Percentiles rank a stretch among this genome's conserved stretches.
Conservation (phyloP, 441 rosid species). For the Manihot esculenta region DNA sequence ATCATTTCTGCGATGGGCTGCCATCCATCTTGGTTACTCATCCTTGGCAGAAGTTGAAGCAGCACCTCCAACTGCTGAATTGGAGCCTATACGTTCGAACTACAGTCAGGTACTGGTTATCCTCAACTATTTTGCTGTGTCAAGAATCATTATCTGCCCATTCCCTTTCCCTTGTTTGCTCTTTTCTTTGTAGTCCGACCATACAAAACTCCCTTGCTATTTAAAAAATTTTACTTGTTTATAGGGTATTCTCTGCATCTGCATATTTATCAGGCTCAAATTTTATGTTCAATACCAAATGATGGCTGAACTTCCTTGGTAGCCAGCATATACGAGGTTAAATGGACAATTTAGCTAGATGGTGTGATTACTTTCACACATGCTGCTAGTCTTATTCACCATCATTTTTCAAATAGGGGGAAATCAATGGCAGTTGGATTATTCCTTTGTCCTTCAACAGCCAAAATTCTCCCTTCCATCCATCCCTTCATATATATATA, state of each 20-base stretch:
- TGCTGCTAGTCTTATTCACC: not conserved
- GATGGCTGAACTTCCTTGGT: not conserved
- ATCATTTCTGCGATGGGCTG: conserved; percentile 84
- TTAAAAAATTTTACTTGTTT: not conserved
- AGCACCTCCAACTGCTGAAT: conserved; percentile 97
- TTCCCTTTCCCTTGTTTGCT: too few species aligned
- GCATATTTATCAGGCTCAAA: too few species aligned
- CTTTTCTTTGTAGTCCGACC: not conserved
- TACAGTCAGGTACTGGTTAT: conserved; percentile 64
- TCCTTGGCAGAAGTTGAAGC: conserved; percentile 93
- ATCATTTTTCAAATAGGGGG: not conserved
- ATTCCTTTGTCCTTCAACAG: not conserved
- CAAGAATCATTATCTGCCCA: not conserved
- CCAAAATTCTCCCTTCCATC: not conserved
- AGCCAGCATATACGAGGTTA: not conserved
- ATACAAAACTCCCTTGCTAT: not conserved
- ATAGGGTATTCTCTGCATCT: not conserved
- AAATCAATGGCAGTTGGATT: not conserved
- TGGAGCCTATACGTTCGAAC: conserved; percentile 91
- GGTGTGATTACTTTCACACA: not conserved
- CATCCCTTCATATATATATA: not conserved
- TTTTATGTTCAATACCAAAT: not conserved
- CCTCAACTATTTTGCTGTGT: not conserved
- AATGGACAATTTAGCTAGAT: not conserved
- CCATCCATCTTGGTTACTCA: conserved; percentile 73